phyloP scores from a whole-genome alignment of 352 stramenopile genomes.

The Phytopythium kandeliae region DNA sequence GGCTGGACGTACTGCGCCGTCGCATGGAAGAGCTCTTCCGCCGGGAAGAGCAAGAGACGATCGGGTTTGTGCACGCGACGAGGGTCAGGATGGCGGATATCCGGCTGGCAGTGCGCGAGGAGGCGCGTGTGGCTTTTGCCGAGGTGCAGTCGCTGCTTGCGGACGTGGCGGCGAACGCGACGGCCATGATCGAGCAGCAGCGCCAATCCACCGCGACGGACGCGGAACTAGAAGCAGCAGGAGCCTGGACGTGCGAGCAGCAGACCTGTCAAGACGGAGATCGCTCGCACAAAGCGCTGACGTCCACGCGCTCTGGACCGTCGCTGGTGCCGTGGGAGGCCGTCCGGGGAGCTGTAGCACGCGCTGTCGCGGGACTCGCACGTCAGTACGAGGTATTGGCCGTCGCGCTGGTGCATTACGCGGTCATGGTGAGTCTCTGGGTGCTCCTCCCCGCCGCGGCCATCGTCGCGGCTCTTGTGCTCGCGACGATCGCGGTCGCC shows the following conservation, averaged over 20 bases:
- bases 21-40: slow-evolving; percentile 14
- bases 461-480: not conserved
- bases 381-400: not conserved
- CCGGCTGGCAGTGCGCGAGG: slow-evolving; percentile 7
- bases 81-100: slow-evolving; percentile 8
- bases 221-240: no score
- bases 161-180: slow-evolving; percentile 11
- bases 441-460: not conserved
- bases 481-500: not conserved
- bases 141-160: slow-evolving; percentile 8
- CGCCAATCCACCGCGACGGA: no score
- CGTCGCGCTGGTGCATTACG: slow-evolving; percentile 1
- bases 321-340: not conserved
- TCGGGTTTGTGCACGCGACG: slow-evolving; percentile 17
- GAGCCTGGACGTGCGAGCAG: not conserved
- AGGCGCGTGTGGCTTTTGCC: slow-evolving; percentile 9
- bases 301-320: not conserved
- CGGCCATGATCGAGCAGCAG: slow-evolving; percentile 14
- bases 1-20: slow-evolving; percentile 13
- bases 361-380: not conserved
- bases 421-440: not conserved
- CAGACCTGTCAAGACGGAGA: not conserved
- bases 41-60: slow-evolving; percentile 15
- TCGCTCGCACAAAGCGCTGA: no score
- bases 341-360: not conserved